Evolutionary conservation across 2,329 filamentous ascomycete species (phyloP), one percentile per base, ranked within the genome.

Genomic region (Westerdykella ornata): DNA sequence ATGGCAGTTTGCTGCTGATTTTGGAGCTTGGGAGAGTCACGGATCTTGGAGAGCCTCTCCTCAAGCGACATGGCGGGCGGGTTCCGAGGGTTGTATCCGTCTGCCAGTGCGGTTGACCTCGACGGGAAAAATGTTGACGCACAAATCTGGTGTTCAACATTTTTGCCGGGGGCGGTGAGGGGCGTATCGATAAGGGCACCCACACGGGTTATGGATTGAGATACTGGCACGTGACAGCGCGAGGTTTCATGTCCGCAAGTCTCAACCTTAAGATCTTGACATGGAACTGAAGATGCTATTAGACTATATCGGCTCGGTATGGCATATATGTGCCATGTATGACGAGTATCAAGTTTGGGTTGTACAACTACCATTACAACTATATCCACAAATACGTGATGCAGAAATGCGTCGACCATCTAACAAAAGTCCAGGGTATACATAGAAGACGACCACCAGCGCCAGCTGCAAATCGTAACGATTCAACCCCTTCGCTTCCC

Each of bases 31-130:
- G 92, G 92, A 63, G 86, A 69, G 53, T 70, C 92, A 70, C 92
- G 86, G 68, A 97, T 96, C 78, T 94, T 96, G 72, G 90, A 86
- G 66, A 98, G 80, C 75, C 88, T 94, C 74, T 95, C 90, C 66
- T 85, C 81, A 32, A 97, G 72, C 68, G 80, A 80, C 71, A 72
- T 72, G 48, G 49, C 54, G 57, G 48, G 49, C 47, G 36, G 16
- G 41, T 46, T 48, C 48, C 38, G 49, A 39, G 47, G n/a, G 22
- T 45, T 39, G 54, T 48, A 42, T 46, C 42, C 16, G 41, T 35
- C 14, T 35, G 35, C 29, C 34, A 18, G 28, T 37, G 31, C 38
- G 16, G n/a, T 33, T 8, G 30, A 14, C 16, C 13, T 26, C 22
- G 39, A 36, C 40, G 41, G 44, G 30, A 38, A 48, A 51, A 52